Conservation (phyloP, 2,329 filamentous ascomycete genomes). For the Pseudopyricularia javanii region DNA sequence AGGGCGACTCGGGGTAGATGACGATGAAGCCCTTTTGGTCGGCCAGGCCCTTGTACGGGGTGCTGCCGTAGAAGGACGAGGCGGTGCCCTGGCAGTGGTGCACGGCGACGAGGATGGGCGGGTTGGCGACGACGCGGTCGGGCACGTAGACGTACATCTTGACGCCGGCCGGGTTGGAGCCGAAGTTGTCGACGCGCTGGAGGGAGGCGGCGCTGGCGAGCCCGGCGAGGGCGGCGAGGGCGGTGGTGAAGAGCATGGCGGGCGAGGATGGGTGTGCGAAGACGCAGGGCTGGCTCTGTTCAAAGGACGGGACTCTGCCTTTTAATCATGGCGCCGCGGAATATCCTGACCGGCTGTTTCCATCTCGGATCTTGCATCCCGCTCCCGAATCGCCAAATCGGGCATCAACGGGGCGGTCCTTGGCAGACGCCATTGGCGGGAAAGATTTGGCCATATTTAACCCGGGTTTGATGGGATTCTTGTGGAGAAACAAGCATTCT, state of each 20-base stretch:
- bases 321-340: background rate
- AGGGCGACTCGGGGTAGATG: slow-evolving; percentile 42
- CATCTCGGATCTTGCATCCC: background rate
- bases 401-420: background rate
- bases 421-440: background rate
- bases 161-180: slow-evolving; percentile 23
- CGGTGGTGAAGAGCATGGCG: background rate
- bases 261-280: background rate
- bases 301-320: background rate
- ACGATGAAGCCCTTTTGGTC: slow-evolving; percentile 30
- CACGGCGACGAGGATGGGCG: slow-evolving; percentile 36
- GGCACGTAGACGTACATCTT: slow-evolving; percentile 32
- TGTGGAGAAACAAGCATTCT: no score
- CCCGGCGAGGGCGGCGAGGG: background rate
- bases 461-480: background rate
- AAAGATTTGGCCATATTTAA: background rate
- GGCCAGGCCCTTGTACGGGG: slow-evolving; percentile 32
- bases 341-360: background rate
- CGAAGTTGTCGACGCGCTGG: slow-evolving; percentile 26
- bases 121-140: slow-evolving; percentile 21
- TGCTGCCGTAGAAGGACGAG: slow-evolving; percentile 31
- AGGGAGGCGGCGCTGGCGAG: slow-evolving; percentile 13
- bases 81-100: slow-evolving; percentile 42
- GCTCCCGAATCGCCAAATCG: background rate
- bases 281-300: background rate